phyloP scores from a whole-genome alignment of 2,329 filamentous ascomycete species.

The Talaromyces sp. region DNA sequence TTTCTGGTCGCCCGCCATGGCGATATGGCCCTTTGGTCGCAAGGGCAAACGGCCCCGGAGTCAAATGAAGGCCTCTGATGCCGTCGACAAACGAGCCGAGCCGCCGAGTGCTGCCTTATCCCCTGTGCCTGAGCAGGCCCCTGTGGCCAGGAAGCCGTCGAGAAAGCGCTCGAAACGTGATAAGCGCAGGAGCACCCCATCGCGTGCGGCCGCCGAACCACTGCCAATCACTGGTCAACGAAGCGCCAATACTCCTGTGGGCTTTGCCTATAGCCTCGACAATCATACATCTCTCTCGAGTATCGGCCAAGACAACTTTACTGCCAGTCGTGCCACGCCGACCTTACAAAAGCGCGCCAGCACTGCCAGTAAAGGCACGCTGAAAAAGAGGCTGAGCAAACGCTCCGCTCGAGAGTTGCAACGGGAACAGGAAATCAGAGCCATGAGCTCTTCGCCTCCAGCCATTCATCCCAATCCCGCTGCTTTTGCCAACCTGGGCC shows the following conservation, averaged over 20 bases:
- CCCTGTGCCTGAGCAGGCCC: constrained; percentile 10
- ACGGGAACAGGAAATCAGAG: constrained; percentile 80
- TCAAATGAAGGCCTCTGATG: constrained; percentile 47
- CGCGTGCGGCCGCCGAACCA: not conserved
- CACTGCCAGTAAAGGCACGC: constrained; percentile 50
- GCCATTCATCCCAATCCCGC: constrained; percentile 49
- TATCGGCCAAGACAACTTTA: constrained; percentile 33
- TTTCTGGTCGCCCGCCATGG: constrained; percentile 47
- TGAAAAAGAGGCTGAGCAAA: constrained; percentile 69
- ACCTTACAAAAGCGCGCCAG: constrained; percentile 54
- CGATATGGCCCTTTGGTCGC: constrained; percentile 77
- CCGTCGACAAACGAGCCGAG: constrained; percentile 5
- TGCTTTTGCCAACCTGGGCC: constrained; percentile 56
- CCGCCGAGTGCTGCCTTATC: not conserved
- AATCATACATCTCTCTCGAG: constrained; percentile 30
- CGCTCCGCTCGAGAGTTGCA: constrained; percentile 67
- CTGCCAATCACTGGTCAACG: not conserved
- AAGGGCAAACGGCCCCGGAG: constrained; percentile 63
- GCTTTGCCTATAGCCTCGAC: constrained; percentile 12
- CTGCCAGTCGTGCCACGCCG: constrained; percentile 42
- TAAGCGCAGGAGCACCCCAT: constrained; percentile 16
- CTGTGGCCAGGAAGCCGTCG: constrained; percentile 25
- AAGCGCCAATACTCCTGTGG: constrained; percentile 10
- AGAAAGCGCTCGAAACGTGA: constrained; percentile 29
- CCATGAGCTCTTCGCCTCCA: constrained; percentile 66